Percentiles rank a stretch among this genome's conserved stretches.
phyloP scores from a whole-genome alignment of 352 stramenopile species.

The Phytophthora pistaciae region DNA sequence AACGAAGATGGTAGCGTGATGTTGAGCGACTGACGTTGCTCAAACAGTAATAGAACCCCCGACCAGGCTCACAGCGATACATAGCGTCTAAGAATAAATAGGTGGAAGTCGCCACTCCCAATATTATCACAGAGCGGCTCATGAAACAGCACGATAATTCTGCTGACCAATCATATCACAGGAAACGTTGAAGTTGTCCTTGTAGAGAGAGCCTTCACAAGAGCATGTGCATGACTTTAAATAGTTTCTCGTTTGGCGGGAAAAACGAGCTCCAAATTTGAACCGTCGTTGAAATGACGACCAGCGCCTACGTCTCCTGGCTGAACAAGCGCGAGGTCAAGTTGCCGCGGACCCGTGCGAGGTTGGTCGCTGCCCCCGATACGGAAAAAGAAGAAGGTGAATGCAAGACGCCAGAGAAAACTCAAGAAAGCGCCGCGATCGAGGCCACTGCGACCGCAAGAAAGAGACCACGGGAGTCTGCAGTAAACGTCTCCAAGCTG shows the following conservation, averaged over 20 bases:
- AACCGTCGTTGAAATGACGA: not conserved
- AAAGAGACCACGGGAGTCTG: not conserved
- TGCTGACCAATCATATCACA: too few species aligned
- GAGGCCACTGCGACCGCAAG: not conserved
- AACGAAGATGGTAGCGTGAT: not conserved
- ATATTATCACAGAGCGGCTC: too few species aligned
- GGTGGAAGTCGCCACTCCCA: too few species aligned
- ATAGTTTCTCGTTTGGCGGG: not conserved
- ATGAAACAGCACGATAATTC: too few species aligned
- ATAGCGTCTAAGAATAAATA: not conserved
- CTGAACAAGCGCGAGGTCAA: slow-evolving; percentile 23
- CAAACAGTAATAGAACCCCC: not conserved
- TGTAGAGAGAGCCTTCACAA: too few species aligned
- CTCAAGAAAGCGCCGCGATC: not conserved
- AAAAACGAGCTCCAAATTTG: not conserved
- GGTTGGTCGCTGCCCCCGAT: not conserved
- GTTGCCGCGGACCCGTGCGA: not conserved
- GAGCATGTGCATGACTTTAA: not conserved
- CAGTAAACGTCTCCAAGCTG: not conserved
- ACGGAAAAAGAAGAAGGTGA: not conserved
- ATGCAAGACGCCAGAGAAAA: not conserved
- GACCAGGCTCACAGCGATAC: not conserved
- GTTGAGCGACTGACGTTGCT: not conserved
- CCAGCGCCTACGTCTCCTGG: slow-evolving; percentile 10
- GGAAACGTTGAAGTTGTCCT: too few species aligned